phyloP scores from a whole-genome alignment of 1,139 yeast species.

The Pneumocystis oryctolagi region DNA sequence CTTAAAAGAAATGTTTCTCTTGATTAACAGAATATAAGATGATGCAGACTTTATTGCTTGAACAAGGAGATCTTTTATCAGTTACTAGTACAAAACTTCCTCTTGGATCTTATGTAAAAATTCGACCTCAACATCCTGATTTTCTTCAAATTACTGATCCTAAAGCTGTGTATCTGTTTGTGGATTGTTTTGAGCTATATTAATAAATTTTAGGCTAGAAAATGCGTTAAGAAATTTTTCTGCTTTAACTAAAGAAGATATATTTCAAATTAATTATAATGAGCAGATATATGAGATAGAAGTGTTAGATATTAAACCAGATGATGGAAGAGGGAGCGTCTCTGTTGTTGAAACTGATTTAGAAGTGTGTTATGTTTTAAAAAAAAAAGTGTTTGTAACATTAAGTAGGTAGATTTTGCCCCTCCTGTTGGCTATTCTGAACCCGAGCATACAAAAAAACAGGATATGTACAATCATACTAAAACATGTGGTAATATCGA shows the following conservation, averaged over 20 bases:
- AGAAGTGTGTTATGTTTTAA: slow-evolving; percentile 1
- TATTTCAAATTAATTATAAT: slow-evolving; percentile 75
- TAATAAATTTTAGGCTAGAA: slow-evolving; percentile 34
- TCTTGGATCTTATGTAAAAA: slow-evolving; percentile 73
- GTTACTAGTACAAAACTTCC: slow-evolving; percentile 63
- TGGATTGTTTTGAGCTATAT: not conserved
- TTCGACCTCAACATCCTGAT: slow-evolving; percentile 89
- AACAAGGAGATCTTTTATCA: slow-evolving; percentile 67
- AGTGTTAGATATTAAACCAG: slow-evolving; percentile 81
- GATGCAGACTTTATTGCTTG: slow-evolving; percentile 60
- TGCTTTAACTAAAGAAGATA: slow-evolving; percentile 70
- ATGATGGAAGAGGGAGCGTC: slow-evolving; percentile 37
- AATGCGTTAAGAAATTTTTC: slow-evolving; percentile 81
- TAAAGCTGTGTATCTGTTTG: slow-evolving; percentile 49
- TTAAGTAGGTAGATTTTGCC: slow-evolving; percentile 77
- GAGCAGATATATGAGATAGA: slow-evolving; percentile 64
- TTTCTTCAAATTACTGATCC: slow-evolving; percentile 91
- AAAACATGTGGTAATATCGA: slow-evolving; percentile 27
- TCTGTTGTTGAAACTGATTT: slow-evolving; percentile 96
- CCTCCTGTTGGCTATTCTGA: slow-evolving; percentile 98
- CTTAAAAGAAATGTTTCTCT: not conserved
- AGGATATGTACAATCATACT: slow-evolving; percentile 23
- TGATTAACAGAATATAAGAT: slow-evolving; percentile 26
- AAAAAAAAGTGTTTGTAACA: not conserved
- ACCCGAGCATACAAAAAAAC: slow-evolving; percentile 28